Percentiles rank a stretch among this genome's conserved stretches.
These are phyloP conservation scores for Casuarina cunninghamiana DNA, from an alignment of 306 rosid genomes.

Conservation along the genomic window DNA sequence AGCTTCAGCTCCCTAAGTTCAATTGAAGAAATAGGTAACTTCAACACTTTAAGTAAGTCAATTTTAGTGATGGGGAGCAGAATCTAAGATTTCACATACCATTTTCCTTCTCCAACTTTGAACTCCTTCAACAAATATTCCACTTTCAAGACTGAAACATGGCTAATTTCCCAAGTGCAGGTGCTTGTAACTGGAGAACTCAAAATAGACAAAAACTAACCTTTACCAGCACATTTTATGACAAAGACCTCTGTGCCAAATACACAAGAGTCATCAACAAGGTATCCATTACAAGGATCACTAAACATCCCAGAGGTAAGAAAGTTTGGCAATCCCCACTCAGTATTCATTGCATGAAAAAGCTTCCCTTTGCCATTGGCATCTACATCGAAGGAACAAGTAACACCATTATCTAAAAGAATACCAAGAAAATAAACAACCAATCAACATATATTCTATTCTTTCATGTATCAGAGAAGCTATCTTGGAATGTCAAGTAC, in stretches of 20 bases:
- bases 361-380: neutral
- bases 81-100: neutral
- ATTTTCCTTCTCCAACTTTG: conserved; percentile 4
- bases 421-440: neutral
- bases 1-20: neutral
- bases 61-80: neutral
- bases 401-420: neutral
- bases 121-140: neutral
- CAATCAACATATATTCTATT: no score
- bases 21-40: neutral
- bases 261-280: conserved; percentile 15
- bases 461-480: neutral
- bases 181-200: neutral
- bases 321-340: conserved; percentile 4
- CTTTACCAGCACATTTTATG: conserved; percentile 1
- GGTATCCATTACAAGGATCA: conserved; percentile 12
- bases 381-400: neutral
- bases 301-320: neutral
- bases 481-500: conserved; percentile 9
- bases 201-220: conserved; percentile 4
- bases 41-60: neutral
- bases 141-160: no score
- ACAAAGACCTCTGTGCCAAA: conserved; percentile 15
- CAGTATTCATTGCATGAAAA: conserved; percentile 17
- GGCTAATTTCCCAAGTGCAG: neutral